phyloP scores from a whole-genome alignment of 2,329 filamentous ascomycete genomes.

The Aureobasidium musti region DNA sequence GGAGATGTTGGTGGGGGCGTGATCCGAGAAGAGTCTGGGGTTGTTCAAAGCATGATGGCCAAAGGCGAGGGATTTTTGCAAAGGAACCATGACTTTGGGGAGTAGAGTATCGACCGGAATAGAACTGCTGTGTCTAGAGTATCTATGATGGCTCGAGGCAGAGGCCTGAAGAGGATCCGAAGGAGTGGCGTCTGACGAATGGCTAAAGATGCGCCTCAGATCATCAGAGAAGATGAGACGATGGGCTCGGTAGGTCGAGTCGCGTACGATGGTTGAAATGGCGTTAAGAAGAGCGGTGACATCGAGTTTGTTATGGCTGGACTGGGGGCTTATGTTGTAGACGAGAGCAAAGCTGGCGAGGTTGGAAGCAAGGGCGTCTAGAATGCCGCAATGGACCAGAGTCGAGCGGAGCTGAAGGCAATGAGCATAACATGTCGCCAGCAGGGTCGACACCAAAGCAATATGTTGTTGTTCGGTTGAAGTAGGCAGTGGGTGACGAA shows the following conservation, averaged over 20 bases:
- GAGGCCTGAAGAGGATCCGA: not conserved
- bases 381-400: slow-evolving; percentile 70
- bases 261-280: slow-evolving; percentile 71
- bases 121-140: not conserved
- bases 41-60: slow-evolving; percentile 28
- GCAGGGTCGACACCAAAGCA: slow-evolving; percentile 59
- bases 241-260: slow-evolving; percentile 76
- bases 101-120: slow-evolving; percentile 28
- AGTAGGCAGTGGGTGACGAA: slow-evolving; percentile 60
- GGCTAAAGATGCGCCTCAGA: slow-evolving; percentile 44
- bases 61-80: slow-evolving; percentile 31
- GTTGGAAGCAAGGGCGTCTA: slow-evolving; percentile 75
- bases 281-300: slow-evolving; percentile 70
- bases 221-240: slow-evolving; percentile 54
- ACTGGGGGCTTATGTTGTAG: slow-evolving; percentile 52
- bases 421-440: slow-evolving; percentile 60
- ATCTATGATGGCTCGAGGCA: not conserved
- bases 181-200: not conserved
- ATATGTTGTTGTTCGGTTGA: slow-evolving; percentile 63
- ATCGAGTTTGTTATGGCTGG: slow-evolving; percentile 51
- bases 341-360: slow-evolving; percentile 51
- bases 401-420: slow-evolving; percentile 37
- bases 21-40: slow-evolving; percentile 27
- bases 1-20: slow-evolving; percentile 41
- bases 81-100: slow-evolving; percentile 31